Evolutionary conservation across 2,329 filamentous ascomycete genomes (phyloP).

Genomic region (Colletotrichum sidae): DNA sequence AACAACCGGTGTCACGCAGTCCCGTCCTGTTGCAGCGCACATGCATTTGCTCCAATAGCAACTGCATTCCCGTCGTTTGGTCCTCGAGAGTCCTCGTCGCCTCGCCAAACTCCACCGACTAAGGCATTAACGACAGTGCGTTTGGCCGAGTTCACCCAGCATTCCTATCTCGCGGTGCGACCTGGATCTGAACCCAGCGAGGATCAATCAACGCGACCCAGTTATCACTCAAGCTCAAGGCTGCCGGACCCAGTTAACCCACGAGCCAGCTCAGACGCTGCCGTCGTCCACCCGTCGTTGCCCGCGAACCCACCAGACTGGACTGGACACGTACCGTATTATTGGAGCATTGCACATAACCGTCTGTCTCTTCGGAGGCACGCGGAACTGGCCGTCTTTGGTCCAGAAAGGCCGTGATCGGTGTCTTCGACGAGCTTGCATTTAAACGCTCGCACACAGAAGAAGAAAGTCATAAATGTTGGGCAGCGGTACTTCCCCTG

Average conservation of each 20-base stretch:
- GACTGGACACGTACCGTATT: constrained; percentile 20
- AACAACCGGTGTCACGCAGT: constrained; percentile 18
- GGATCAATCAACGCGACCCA: constrained; percentile 32
- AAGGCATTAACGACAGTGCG: constrained; percentile 36
- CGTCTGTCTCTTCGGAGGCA: constrained; percentile 16
- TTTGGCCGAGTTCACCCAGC: constrained; percentile 29
- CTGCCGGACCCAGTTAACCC: constrained; percentile 33
- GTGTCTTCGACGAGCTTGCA: neutral
- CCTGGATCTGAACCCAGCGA: constrained; percentile 32
- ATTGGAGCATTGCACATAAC: neutral
- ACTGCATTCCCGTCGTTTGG: constrained; percentile 31
- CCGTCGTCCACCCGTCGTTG: constrained; percentile 2
- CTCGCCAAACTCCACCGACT: constrained; percentile 21
- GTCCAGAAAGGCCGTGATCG: constrained; percentile 3
- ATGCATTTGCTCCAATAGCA: constrained; percentile 36
- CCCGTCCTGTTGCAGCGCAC: constrained; percentile 25
- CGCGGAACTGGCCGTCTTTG: constrained; percentile 3
- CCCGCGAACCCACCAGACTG: neutral
- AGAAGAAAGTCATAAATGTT: constrained; percentile 29
- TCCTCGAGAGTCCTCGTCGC: constrained; percentile 29
- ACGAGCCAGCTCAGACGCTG: constrained; percentile 26
- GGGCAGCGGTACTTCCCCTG: constrained; percentile 5
- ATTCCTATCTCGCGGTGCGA: constrained; percentile 19
- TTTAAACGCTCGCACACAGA: neutral
- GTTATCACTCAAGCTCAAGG: constrained; percentile 34